Base-by-base conservation (phyloP, 805 yeast species). In the Naumovozyma castellii region DNA sequence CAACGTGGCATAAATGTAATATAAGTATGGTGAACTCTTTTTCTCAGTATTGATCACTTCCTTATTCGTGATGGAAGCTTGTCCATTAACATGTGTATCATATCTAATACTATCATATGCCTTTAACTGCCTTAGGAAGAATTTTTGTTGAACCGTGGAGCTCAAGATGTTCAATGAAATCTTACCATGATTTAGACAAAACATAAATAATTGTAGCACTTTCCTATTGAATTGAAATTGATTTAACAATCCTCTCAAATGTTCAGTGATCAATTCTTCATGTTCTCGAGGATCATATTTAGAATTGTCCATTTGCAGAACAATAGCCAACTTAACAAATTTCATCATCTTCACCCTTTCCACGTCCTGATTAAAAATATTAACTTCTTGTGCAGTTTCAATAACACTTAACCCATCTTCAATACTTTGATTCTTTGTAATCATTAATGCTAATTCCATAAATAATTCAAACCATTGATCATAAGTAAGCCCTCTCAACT, bases 61-160 rank as follows among this genome's bases (percentile, higher is more conserved):
- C 44, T 69, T 73, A 33, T 79, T 76, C 0, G 75, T 59, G 10
- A 85, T 71, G 3, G 79, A 79, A 0, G 95, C 92, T 69, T 84
- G 85, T 1, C 97, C 97, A 2, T 75, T 64, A 15, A 86, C 75
- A 10, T 69, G 68, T 33, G 70, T 72, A 8, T 65, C 67, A 37
- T 59, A 54, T 22, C 76, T 70, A 13, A 81, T 53, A 2, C 92
- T 75, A 57, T 92, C 98, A 56, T 75, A 78, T 0, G 95, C 94
- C 56, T 90, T 92, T 47, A 90, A 68, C 50, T 88, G 97, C 49
- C 98, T 76, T 44, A 92, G 64, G 46, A 90, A 79, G 56, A 78
- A 90, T 58, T 92, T 92, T 52, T 90, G 97, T 54, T 85, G 90
- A 45, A 85, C 84, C 28, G 85, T 78, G 36, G 82, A 79, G 37